A percentile compares a stretch with the other conserved stretches of the same genome.
phyloP scores from a whole-genome alignment of 352 stramenopile species.

The Globisporangium cederbergense region DNA sequence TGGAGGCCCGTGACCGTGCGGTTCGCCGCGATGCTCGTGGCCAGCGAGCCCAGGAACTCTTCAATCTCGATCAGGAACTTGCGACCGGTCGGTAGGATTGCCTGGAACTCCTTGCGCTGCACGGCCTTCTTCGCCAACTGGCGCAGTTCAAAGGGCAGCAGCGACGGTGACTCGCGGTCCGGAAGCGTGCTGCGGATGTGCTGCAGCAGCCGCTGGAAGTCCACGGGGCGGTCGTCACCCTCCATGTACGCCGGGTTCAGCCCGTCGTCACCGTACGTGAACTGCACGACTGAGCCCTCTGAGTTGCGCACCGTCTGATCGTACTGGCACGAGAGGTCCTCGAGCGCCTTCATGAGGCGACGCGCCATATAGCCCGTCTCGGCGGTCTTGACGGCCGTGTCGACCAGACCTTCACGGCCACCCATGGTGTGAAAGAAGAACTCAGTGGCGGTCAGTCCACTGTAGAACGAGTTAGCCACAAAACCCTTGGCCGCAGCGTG shows the following conservation, averaged over 20 bases:
- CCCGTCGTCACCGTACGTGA: conserved; percentile 99
- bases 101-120: conserved; percentile 72
- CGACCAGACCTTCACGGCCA: conserved; percentile 98
- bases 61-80: conserved; percentile 91
- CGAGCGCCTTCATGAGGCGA: conserved; percentile 97
- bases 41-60: conserved; percentile 73
- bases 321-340: conserved; percentile 96
- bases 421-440: conserved; percentile 99
- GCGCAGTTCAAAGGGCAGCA: conserved; percentile 84
- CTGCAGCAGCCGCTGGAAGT: conserved; percentile 93
- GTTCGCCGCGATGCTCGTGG: conserved; percentile 53
- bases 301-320: conserved; percentile 90
- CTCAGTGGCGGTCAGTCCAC: conserved; percentile 97
- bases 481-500: conserved; percentile 98
- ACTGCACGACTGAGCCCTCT: conserved; percentile 95
- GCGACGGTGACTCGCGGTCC: conserved; percentile 55
- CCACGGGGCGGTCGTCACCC: conserved; percentile 92
- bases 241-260: conserved; percentile 98
- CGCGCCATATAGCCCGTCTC: conserved; percentile 99
- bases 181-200: conserved; percentile 85
- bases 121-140: conserved; percentile 83
- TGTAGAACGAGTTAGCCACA: conserved; percentile 99
- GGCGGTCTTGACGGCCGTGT: conserved; percentile 99
- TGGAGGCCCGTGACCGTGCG: conserved; percentile 56
- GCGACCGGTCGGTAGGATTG: conserved; percentile 82